Percentiles rank a stretch among this genome's conserved stretches.
These are phyloP conservation scores for Phlebiopsis gigantea DNA, from an alignment of 768 basidiomycete species.

Conservation along the genomic window DNA sequence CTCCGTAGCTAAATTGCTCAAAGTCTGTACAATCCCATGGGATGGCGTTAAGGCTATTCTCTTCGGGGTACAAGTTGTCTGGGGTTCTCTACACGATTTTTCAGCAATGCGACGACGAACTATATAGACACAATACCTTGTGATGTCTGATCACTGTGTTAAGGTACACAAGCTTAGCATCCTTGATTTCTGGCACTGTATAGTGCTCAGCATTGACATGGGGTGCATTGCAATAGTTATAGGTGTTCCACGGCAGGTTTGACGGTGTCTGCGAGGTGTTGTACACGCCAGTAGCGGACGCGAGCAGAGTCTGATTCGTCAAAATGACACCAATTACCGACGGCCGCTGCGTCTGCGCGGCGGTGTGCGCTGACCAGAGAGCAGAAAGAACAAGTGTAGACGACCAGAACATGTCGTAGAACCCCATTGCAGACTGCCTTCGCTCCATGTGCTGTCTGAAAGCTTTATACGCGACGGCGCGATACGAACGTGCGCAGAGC, in stretches of 20 bases:
- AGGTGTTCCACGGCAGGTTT: slow-evolving; percentile 41
- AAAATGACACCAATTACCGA: not conserved
- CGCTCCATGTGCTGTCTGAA: not conserved
- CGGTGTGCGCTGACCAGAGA: not conserved
- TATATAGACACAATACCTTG: slow-evolving; percentile 30
- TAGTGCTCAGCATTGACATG: slow-evolving; percentile 39
- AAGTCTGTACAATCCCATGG: slow-evolving; percentile 37
- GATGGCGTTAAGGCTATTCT: slow-evolving; percentile 33
- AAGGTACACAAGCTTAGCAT: slow-evolving; percentile 34
- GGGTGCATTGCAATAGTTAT: slow-evolving; percentile 50
- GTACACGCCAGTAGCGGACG: slow-evolving; percentile 33
- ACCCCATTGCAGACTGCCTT: not conserved
- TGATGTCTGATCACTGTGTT: slow-evolving; percentile 43
- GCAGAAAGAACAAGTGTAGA: not conserved
- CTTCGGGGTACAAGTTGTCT: slow-evolving; percentile 42
- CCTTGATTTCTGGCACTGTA: slow-evolving; percentile 22
- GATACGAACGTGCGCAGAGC: slow-evolving; percentile 1
- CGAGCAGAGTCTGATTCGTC: slow-evolving; percentile 6
- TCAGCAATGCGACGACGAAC: not conserved
- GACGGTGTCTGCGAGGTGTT: slow-evolving; percentile 38
- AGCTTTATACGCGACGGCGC: not conserved
- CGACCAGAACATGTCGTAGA: not conserved
- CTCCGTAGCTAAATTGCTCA: slow-evolving; percentile 34
- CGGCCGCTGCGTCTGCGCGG: not conserved
- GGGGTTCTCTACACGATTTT: slow-evolving; percentile 35